Conservation (phyloP, 106 monocot species). For the Xerophyta viscosa region DNA sequence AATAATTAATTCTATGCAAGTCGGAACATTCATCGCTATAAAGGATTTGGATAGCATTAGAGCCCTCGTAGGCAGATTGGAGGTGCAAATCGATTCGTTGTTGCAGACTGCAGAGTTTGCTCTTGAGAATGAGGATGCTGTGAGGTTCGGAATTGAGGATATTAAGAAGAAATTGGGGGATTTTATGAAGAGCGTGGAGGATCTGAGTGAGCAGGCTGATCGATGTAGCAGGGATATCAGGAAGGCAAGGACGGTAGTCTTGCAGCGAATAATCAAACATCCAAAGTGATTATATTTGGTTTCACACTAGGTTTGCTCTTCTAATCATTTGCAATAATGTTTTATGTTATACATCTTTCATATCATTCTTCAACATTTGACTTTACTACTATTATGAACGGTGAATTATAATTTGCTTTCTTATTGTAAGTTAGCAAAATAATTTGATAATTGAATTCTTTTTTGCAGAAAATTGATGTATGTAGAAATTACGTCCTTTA, state of each 20-base stretch:
- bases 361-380: too few relatives aligned
- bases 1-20: conserved; percentile 50
- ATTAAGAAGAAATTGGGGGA: conserved; percentile 53
- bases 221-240: conserved; percentile 52
- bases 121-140: conserved; percentile 38
- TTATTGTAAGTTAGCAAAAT: too few relatives aligned
- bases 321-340: background rate
- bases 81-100: conserved; percentile 39
- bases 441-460: too few relatives aligned
- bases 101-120: conserved; percentile 51
- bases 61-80: conserved; percentile 48
- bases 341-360: too few relatives aligned
- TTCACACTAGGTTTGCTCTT: background rate
- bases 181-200: conserved; percentile 60
- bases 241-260: conserved; percentile 58
- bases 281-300: background rate
- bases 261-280: conserved; percentile 8
- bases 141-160: conserved; percentile 63
- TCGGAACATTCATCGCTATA: conserved; percentile 43
- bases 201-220: conserved; percentile 56
- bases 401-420: too few relatives aligned
- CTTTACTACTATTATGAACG: too few relatives aligned
- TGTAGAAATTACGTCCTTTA: too few relatives aligned
- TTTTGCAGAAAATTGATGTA: too few relatives aligned
- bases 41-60: conserved; percentile 65